Evolutionary conservation across 129 eudicot species (phyloP).

Genomic region (Kitagawia praeruptora): DNA sequence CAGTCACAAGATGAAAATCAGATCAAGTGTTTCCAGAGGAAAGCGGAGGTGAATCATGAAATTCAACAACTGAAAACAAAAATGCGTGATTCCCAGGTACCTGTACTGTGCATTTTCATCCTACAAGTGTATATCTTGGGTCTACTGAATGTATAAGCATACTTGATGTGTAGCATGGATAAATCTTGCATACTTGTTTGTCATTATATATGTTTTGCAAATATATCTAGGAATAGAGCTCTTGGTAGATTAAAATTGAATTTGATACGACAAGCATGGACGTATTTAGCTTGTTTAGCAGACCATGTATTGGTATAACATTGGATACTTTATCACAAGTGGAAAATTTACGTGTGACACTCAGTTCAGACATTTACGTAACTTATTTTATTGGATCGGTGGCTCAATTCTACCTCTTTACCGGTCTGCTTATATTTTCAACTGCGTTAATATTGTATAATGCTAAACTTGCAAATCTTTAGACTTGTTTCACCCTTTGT

Average conservation of each 20-base stretch:
- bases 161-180: background rate
- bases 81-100: constrained; percentile 98
- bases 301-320: background rate
- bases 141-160: background rate
- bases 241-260: background rate
- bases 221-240: background rate
- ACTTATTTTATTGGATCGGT: background rate
- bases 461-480: background rate
- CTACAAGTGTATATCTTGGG: background rate
- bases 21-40: constrained; percentile 69
- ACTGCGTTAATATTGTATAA: background rate
- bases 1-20: constrained; percentile 96
- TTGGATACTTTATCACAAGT: background rate
- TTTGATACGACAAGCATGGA: background rate
- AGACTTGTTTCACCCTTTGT: background rate
- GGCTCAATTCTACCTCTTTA: background rate
- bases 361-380: background rate
- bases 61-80: constrained; percentile 87
- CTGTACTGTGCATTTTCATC: background rate
- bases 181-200: background rate
- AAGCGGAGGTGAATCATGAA: constrained; percentile 96
- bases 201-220: too few relatives aligned
- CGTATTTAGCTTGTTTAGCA: background rate
- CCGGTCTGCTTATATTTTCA: background rate
- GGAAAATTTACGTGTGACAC: background rate